Base-by-base conservation (phyloP, 805 yeast species). In the Starmerella apicola region DNA sequence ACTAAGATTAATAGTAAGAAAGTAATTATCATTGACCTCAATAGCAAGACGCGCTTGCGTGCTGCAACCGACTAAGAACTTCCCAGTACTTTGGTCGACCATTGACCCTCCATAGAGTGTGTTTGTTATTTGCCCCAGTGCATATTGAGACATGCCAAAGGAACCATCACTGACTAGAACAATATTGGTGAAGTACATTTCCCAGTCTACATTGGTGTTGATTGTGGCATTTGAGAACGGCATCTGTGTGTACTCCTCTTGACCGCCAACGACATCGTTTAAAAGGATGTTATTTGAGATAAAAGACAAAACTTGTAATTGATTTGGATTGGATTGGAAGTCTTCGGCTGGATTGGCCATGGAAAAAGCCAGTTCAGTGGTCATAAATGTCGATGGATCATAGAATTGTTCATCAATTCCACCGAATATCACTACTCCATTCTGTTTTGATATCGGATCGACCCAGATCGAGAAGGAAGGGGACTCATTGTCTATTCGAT, bases 381-480 rank as follows among this genome's bases (percentile, higher is more conserved):
- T 8, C 5, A 16, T 19, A 16, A 36, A 32, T 7, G 37, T 15
- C 2, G 33, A 38, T 3, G 39, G 31, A 6, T 24, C 24, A 29
- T 33, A 45, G 28, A 27, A 38, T 8, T 35, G 6, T 29, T 32
- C 23, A 20, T 46, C 48, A 4, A 43, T 17, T 19, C 46, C 50
- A 5, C 50, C 50, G n/a, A 46, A 29, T 2, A 29, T 28, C 4
- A 46, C 19, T 8, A 22, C 6, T 3, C 50, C 50, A 7, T 18
- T 5, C 19, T 32, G 5, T 3, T 32, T 3, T 2, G 32, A 9
- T 10, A 1, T 18, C 13, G 50, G 50, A 22, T 45, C 41, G 7
- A 45, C 38, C 50, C 50, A 46, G 7, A 46, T 15, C 3, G 49
- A 45, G 21, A 26, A 41, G 9, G 40, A 26, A 6, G 36, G 8